Percentiles rank a stretch among this genome's conserved stretches.
Conservation (phyloP, 257 asterid species). For the Handroanthus guayacan region DNA sequence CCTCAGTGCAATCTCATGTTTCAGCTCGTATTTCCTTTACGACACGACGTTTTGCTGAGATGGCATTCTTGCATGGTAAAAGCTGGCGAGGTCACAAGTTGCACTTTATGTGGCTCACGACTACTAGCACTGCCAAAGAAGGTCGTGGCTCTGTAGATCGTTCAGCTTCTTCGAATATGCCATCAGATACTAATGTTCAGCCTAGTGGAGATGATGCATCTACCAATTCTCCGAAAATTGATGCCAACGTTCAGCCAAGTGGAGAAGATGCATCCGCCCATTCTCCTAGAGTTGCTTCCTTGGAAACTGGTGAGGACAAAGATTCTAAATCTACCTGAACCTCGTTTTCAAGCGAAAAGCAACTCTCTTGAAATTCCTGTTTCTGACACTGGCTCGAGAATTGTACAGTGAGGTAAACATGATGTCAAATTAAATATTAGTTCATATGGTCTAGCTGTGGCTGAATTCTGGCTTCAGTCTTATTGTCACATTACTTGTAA, state of each 20-base stretch:
- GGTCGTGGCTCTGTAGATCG: slow-evolving; percentile 44
- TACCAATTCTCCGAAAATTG: slow-evolving; percentile 32
- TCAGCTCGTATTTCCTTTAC: slow-evolving; percentile 77
- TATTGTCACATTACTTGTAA: slow-evolving; percentile 50
- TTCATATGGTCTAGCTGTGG: slow-evolving; percentile 53
- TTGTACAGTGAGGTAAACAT: slow-evolving; percentile 75
- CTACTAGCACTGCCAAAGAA: slow-evolving; percentile 49
- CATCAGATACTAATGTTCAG: slow-evolving; percentile 36
- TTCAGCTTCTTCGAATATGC: slow-evolving; percentile 38
- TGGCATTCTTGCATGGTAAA: slow-evolving; percentile 83
- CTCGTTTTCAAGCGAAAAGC: slow-evolving; percentile 45
- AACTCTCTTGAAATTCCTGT: slow-evolving; percentile 43
- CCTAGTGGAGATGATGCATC: slow-evolving; percentile 39
- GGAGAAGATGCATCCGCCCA: slow-evolving; percentile 37
- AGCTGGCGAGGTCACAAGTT: slow-evolving; percentile 81
- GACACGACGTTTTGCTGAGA: slow-evolving; percentile 83
- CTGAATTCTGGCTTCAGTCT: slow-evolving; percentile 50
- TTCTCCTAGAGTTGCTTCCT: slow-evolving; percentile 36
- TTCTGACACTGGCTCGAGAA: slow-evolving; percentile 48
- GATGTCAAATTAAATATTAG: slow-evolving; percentile 40
- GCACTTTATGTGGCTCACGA: slow-evolving; percentile 67
- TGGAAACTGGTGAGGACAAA: slow-evolving; percentile 43
- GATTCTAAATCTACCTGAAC: slow-evolving; percentile 50
- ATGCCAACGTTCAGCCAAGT: slow-evolving; percentile 31
- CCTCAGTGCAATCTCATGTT: slow-evolving; percentile 48